Conservation (phyloP, 2,329 filamentous ascomycete genomes). For the Chaetomium sp. region DNA sequence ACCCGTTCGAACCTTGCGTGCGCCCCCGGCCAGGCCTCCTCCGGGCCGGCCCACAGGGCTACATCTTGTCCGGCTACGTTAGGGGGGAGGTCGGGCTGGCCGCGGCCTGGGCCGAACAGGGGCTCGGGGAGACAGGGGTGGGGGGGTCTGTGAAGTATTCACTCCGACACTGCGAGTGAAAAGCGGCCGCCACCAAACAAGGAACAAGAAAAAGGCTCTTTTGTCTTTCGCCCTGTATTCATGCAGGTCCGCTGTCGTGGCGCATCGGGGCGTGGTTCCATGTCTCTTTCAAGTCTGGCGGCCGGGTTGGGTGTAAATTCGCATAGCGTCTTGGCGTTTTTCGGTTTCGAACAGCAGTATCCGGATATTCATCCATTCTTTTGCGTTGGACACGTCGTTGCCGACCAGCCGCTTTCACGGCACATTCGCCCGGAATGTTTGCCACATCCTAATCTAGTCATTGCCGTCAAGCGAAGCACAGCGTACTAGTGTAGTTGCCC, state of each 20-base stretch:
- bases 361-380: background rate
- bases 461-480: too few relatives aligned
- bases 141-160: too few relatives aligned
- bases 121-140: conserved; percentile 1
- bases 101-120: conserved; percentile 16
- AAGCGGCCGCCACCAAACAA: conserved; percentile 18
- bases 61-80: conserved; percentile 21
- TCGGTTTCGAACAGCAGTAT: background rate
- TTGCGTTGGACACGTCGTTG: background rate
- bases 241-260: background rate
- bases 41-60: conserved; percentile 23
- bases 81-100: conserved; percentile 13
- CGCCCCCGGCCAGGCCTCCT: conserved; percentile 17
- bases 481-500: too few relatives aligned
- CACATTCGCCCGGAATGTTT: too few relatives aligned
- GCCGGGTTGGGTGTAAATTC: conserved; percentile 4
- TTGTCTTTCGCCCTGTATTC: conserved; percentile 13
- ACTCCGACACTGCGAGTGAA: background rate
- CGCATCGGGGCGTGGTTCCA: background rate
- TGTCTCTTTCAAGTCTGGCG: background rate
- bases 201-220: conserved; percentile 6
- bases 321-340: conserved; percentile 6
- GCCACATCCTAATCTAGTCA: too few relatives aligned
- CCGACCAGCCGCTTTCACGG: background rate
- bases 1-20: conserved; percentile 17